Evolutionary conservation across 768 basidiomycete genomes (phyloP).

Genomic region (Scleroderma bovista): DNA sequence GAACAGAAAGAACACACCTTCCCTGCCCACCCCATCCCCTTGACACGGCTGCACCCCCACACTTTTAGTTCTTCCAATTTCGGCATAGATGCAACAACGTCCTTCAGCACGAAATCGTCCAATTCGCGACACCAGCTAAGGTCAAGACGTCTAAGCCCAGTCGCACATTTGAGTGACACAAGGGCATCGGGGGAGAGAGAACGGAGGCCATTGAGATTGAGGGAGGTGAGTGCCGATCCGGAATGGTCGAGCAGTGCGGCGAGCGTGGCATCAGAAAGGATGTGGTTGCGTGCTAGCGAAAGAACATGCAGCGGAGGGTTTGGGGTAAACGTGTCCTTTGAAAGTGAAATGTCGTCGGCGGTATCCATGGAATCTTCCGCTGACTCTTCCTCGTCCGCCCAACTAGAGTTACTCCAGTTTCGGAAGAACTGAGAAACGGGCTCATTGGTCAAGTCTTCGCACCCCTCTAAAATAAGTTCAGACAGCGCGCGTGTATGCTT

Average conservation of each 20-base stretch:
- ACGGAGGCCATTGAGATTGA: slow-evolving; percentile 80
- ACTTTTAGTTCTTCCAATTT: slow-evolving; percentile 42
- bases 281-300: slow-evolving; percentile 60
- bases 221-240: slow-evolving; percentile 45
- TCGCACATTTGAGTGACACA: slow-evolving; percentile 29
- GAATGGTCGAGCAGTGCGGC: slow-evolving; percentile 64
- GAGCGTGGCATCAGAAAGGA: slow-evolving; percentile 50
- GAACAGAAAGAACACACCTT: slow-evolving; percentile 33
- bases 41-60: slow-evolving; percentile 51
- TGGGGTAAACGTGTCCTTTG: slow-evolving; percentile 8
- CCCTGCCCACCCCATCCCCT: slow-evolving; percentile 35
- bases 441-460: slow-evolving; percentile 61
- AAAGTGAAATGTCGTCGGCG: slow-evolving; percentile 4
- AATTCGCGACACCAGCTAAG: slow-evolving; percentile 81
- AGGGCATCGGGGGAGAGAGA: slow-evolving; percentile 48
- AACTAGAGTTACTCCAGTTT: slow-evolving; percentile 35
- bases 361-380: slow-evolving; percentile 14
- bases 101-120: slow-evolving; percentile 79
- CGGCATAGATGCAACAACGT: slow-evolving; percentile 45
- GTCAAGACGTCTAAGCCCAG: slow-evolving; percentile 56
- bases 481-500: slow-evolving; percentile 42
- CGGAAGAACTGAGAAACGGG: slow-evolving; percentile 69
- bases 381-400: slow-evolving; percentile 10
- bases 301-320: slow-evolving; percentile 47
- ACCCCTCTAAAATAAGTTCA: slow-evolving; percentile 48